These are phyloP conservation scores for Sinapis alba DNA, from an alignment of 441 rosid species.

Conservation along the genomic window DNA sequence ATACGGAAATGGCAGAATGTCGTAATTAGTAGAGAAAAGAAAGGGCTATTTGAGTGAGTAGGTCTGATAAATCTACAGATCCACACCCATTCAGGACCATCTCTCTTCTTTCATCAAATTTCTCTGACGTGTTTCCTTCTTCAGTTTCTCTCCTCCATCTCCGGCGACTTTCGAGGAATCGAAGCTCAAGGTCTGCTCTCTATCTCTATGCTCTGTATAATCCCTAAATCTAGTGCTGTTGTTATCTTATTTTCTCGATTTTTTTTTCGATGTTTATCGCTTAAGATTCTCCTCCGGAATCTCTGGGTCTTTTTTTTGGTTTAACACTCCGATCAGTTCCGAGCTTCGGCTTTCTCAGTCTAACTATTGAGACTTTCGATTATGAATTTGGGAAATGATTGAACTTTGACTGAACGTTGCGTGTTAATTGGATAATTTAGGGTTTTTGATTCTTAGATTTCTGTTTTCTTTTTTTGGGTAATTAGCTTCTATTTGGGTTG, in stretches of 20 bases:
- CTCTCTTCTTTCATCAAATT: conserved; percentile 2
- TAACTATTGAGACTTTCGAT: background rate
- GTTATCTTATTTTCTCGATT: background rate
- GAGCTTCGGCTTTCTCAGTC: background rate
- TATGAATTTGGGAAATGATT: background rate
- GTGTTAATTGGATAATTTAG: conserved; percentile 12
- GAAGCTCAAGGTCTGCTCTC: conserved; percentile 4
- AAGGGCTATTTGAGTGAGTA: conserved; percentile 24
- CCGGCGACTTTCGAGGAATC: conserved; percentile 33
- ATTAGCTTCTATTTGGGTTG: conserved; percentile 12
- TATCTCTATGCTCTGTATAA: background rate
- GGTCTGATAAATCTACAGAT: conserved; percentile 37
- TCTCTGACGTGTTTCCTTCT: conserved; percentile 38
- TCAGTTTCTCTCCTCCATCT: conserved; percentile 31
- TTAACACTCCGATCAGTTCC: conserved; percentile 8
- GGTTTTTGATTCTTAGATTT: background rate
- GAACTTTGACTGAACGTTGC: background rate
- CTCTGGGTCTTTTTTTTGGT: background rate
- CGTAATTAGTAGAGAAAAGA: background rate
- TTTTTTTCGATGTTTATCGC: background rate
- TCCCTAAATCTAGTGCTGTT: conserved; percentile 24
- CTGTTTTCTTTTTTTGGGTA: background rate
- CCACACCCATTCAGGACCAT: conserved; percentile 34
- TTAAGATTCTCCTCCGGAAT: conserved; percentile 12
- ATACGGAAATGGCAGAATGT: conserved; percentile 24